phyloP scores from a whole-genome alignment of 2,329 filamentous ascomycete genomes.

The Trematosphaeria pertusa region DNA sequence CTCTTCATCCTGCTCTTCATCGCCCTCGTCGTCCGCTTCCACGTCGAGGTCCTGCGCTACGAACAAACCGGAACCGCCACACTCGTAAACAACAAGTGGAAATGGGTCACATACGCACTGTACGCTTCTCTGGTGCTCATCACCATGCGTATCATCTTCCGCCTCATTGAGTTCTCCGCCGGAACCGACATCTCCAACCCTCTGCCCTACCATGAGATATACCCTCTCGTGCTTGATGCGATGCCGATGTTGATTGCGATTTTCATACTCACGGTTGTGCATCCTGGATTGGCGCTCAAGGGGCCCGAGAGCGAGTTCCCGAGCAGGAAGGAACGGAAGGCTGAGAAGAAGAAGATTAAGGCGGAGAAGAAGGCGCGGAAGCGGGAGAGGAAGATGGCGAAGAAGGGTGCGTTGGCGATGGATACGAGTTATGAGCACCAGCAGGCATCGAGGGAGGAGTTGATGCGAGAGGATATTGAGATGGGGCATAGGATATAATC shows the following conservation, averaged over 20 bases:
- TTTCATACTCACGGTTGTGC: conserved; percentile 27
- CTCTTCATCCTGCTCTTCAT: conserved; percentile 40
- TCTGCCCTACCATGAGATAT: conserved; percentile 60
- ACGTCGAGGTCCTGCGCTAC: conserved; percentile 18
- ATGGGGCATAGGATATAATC: too few relatives aligned
- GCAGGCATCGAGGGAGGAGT: neutral
- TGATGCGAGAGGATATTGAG: neutral
- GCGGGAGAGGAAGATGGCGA: conserved; percentile 17
- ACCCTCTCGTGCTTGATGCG: conserved; percentile 61
- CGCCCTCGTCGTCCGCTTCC: conserved; percentile 27
- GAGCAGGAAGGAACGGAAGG: conserved; percentile 31
- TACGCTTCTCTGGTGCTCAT: conserved; percentile 54
- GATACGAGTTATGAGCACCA: neutral
- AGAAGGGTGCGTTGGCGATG: conserved; percentile 1
- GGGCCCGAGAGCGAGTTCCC: conserved; percentile 35
- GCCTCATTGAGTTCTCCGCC: conserved; percentile 63
- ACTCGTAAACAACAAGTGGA: conserved; percentile 19
- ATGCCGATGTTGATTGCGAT: conserved; percentile 60
- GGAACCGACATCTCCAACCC: conserved; percentile 54
- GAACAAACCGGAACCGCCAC: conserved; percentile 1
- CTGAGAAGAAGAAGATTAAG: conserved; percentile 30
- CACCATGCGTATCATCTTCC: conserved; percentile 64
- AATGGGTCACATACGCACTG: conserved; percentile 45
- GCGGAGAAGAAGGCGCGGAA: conserved; percentile 25
- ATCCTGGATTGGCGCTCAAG: conserved; percentile 32